Evolutionary conservation across 495 filamentous ascomycete genomes (phyloP), one percentile per base, ranked within the genome.

Genomic region (Tuber calosporum): DNA sequence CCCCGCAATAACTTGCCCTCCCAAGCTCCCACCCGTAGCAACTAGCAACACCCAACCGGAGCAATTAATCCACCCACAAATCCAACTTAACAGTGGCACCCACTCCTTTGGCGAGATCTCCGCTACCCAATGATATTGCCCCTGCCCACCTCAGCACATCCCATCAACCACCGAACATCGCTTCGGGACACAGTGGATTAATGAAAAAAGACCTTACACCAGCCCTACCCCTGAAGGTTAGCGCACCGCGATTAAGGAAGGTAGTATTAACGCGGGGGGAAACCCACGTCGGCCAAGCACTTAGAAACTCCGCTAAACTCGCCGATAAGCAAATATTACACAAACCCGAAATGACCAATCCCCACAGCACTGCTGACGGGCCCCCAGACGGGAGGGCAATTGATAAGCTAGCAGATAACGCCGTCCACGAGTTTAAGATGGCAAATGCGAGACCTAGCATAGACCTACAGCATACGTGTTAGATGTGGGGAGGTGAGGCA

Each of bases 51-150:
- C 90, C 90, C 90, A 92, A 26, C 89, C 91, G 41, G 88, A 87
- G 40, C 89, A 87, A 80, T 91, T 92, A 73, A 92, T 88, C 90
- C 90, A 93, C 15, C 91, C 91, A 0, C 89, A 91, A 41, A 89
- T 87, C 87, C 88, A 93, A 17, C 87, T 89, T 8, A 92, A 82
- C 34, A 88, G 81, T 1, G 88, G 87, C 67, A 88, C 87, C 86
- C 86, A 91, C 67, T 80, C 83, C 76, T 84, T 82, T 84, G 86
- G 88, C 34, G 86, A 84, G 42, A 90, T 84, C 80, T 90, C 84
- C 7, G 90, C 89, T 22, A 90, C 90, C 91, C 90, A 93, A 81
- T 92, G 89, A 75, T 92, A 92, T 83, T 91, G 90, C 39, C 89
- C 89, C 74, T 77, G 67, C 70, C 43, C 40, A 69, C 71, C 67